Evolutionary conservation across 192 early-diverging fungal genomes (phyloP), one percentile per base, ranked within the genome.

Genomic region (Mortierella claussenii): DNA sequence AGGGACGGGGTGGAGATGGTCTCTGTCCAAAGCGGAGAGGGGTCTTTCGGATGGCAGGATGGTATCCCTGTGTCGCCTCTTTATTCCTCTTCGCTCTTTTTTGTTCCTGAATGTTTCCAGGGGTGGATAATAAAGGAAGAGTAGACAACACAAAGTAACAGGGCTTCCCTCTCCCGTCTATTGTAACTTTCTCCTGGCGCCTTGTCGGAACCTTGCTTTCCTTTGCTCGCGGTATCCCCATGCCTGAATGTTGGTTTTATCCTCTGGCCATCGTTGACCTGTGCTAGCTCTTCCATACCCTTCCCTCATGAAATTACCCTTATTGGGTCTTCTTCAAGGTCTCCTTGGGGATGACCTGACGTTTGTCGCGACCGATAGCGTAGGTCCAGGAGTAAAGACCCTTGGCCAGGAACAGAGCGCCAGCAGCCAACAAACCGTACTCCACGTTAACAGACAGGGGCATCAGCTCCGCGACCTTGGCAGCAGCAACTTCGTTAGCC

Each of bases 321-420:
- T 76, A 76, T 23, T 76, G 45, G 30, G 40, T 48, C 63, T 76
- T 76, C 64, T 66, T 56, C 20, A 15, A 3, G 3, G 18, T 40
- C 55, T 51, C 71, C 65, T 75, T 64, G 24, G 49, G 24, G 32
- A 76, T 76, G 52, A 76, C 73, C 64, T 76, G 73, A 48, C 73
- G 73, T 53, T 76, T 76, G 47, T 76, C 73, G 27, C 73, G 63
- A 28, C 73, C 73, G 52, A 76, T 76, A 53, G 73, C 73, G 28
- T 66, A 65, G 23, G 73, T 60, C 73, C 73, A 76, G 27, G 47
- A 52, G 65, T 67, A 67, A 49, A 76, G 64, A 62, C 73, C 73
- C 11, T 34, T 44, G 47, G 47, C 58, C 44, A 76, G 45, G 33
- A 27, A 61, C 8, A 61, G 1, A 9, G 26, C 37, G 8, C 73